Evolutionary conservation across 768 basidiomycete species (phyloP).

Genomic region (Tremella mesenterica): DNA sequence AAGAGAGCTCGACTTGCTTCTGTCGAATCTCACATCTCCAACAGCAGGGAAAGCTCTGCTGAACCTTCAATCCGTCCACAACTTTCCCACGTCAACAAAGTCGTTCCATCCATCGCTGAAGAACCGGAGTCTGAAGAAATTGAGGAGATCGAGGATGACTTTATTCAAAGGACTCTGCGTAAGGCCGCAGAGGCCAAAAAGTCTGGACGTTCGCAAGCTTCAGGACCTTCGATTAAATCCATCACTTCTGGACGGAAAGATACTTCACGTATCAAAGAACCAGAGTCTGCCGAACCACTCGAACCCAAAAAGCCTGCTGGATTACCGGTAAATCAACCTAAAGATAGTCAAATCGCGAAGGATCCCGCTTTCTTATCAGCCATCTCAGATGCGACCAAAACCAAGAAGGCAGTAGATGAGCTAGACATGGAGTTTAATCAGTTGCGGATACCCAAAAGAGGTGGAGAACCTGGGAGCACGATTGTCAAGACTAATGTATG

Average conservation of each 20-base stretch:
- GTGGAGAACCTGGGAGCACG: neutral
- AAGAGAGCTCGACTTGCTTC: conserved; percentile 7
- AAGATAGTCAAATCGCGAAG: conserved; percentile 9
- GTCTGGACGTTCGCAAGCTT: conserved; percentile 6
- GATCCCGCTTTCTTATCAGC: conserved; percentile 39
- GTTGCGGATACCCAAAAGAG: conserved; percentile 34
- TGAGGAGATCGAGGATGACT: conserved; percentile 25
- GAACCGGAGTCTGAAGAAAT: conserved; percentile 11
- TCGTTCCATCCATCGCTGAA: neutral
- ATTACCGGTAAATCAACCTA: neutral
- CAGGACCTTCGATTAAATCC: neutral
- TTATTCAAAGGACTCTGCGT: conserved; percentile 20
- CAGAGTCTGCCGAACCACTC: neutral
- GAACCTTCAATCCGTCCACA: too few relatives aligned
- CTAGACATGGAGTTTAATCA: conserved; percentile 43
- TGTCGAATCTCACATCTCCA: neutral
- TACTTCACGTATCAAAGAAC: neutral
- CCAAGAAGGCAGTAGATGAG: conserved; percentile 37
- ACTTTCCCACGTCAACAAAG: neutral
- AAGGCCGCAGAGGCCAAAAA: conserved; percentile 15
- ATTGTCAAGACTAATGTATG: conserved; percentile 12
- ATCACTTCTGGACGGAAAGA: neutral
- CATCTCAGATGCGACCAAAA: conserved; percentile 28
- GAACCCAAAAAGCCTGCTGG: neutral
- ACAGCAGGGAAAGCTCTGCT: neutral